A percentile compares a stretch with the other conserved stretches of the same genome.
phyloP scores from a whole-genome alignment of 2,329 filamentous ascomycete genomes.

The Talaromyces sp. region DNA sequence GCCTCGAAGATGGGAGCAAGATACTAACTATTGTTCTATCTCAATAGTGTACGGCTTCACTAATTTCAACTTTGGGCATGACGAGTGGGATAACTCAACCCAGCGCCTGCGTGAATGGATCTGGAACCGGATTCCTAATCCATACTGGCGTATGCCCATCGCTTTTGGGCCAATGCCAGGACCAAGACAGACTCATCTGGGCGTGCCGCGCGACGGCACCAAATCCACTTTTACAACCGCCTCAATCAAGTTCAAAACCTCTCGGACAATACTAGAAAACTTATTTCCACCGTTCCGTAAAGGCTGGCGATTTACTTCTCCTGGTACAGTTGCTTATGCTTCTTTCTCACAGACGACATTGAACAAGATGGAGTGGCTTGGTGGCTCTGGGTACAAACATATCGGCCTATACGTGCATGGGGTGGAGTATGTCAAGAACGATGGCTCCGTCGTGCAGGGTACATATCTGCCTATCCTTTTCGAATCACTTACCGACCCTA shows the following conservation, averaged over 20 bases:
- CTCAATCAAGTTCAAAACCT: conserved; percentile 51
- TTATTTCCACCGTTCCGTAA: conserved; percentile 47
- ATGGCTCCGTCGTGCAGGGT: conserved; percentile 49
- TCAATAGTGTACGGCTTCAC: conserved; percentile 41
- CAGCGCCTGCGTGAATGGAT: conserved; percentile 51
- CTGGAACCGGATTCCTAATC: conserved; percentile 37
- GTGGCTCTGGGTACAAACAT: conserved; percentile 56
- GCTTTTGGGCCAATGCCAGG: conserved; percentile 49
- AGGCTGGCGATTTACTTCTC: conserved; percentile 39
- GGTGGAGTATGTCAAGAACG: conserved; percentile 53
- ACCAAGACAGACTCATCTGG: conserved; percentile 38
- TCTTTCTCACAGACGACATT: conserved; percentile 45
- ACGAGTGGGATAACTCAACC: conserved; percentile 55
- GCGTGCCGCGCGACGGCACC: conserved; percentile 25
- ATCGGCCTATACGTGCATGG: conserved; percentile 62
- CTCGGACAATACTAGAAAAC: conserved; percentile 48
- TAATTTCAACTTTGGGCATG: conserved; percentile 56
- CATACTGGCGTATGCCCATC: conserved; percentile 46
- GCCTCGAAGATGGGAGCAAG: background rate
- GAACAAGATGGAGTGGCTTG: conserved; percentile 58
- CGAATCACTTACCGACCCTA: conserved; percentile 58
- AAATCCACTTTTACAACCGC: conserved; percentile 45
- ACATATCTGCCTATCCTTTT: conserved; percentile 58
- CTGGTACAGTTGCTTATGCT: conserved; percentile 46
- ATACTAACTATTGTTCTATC: background rate